Percentiles rank a stretch among this genome's conserved stretches.
Evolutionary conservation across 768 basidiomycete species (phyloP).

Genomic region (Leccinum variicolor): DNA sequence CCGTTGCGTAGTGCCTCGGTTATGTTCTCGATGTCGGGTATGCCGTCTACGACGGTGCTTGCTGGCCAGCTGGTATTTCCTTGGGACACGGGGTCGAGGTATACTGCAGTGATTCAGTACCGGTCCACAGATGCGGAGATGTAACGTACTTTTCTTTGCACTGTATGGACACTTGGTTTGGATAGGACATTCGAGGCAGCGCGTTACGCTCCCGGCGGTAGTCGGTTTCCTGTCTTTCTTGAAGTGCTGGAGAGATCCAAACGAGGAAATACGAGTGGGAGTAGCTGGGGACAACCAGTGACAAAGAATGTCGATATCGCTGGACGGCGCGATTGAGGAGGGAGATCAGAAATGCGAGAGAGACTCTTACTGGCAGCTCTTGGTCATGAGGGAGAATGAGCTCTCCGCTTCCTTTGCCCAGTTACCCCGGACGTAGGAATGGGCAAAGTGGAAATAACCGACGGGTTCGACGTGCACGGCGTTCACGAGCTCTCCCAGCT

Average conservation of each 20-base stretch:
- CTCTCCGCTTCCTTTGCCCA: constrained; percentile 70
- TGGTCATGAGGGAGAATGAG: constrained; percentile 84
- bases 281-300: constrained; percentile 67
- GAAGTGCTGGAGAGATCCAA: constrained; percentile 85
- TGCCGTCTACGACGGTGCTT: constrained; percentile 65
- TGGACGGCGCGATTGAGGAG: constrained; percentile 27
- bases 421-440: constrained; percentile 83
- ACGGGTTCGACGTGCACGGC: constrained; percentile 83
- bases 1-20: constrained; percentile 65
- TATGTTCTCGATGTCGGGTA: constrained; percentile 86
- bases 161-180: constrained; percentile 80
- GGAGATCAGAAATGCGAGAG: background rate
- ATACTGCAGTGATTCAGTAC: constrained; percentile 49
- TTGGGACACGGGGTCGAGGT: constrained; percentile 66
- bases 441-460: constrained; percentile 86
- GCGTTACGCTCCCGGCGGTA: constrained; percentile 60
- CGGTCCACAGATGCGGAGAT: background rate
- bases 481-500: constrained; percentile 77
- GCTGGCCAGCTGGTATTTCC: constrained; percentile 59
- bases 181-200: constrained; percentile 75
- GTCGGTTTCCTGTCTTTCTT: constrained; percentile 67
- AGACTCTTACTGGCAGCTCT: constrained; percentile 82
- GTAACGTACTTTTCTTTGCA: constrained; percentile 70
- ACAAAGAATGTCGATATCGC: constrained; percentile 83
- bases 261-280: constrained; percentile 74